Evolutionary conservation across 2,329 filamentous ascomycete species (phyloP), one percentile per base, ranked within the genome.

Genomic region (Aureobasidium sp.): DNA sequence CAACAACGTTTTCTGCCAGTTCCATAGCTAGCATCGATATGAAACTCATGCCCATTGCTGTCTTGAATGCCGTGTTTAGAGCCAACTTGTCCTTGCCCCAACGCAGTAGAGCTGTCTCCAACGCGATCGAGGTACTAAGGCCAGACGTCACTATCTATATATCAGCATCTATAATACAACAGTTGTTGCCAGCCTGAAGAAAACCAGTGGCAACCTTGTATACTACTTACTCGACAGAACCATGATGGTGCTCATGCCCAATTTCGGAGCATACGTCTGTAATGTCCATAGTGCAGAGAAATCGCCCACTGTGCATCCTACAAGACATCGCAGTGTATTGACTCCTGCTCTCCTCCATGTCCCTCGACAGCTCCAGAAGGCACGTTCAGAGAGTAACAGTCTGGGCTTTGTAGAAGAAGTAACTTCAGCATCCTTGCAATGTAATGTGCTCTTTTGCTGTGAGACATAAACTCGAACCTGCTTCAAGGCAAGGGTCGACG

Each of bases 41-140:
- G 11, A 53, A 53, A 53, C 50, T 53, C 50, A 53, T 53, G 3
- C 50, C 36, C 50, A 53, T 53, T 30, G 50, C 50, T 25, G 50
- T 53, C 15, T 53, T 53, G 50, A 53, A 53, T 10, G 50, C 50
- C 13, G 13, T 39, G 25, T 10, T 53, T 6, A 30, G 6, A 10
- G 25, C 15, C 3, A 53, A 6, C 15, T 41, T 53, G 50, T 53
- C 50, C 7, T 53, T 21, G 41, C 36, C 36, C 48, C 36, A 5
- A 1, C 9, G 15, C 13, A 53, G 13, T 9, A 53, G 36, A 30
- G 13, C 25, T n/a, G 50, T 53, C 5, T 53, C 50, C 15, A 53
- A 10, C 3, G 36, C 30, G 15, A 53, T 39, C 2, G 50, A 53
- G 5, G 50, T 53, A 15, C 25, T 41, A 2, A 53, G 50, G 5